Evolutionary conservation across 441 rosid genomes (phyloP).

Genomic region (Populus trichocarpa): DNA sequence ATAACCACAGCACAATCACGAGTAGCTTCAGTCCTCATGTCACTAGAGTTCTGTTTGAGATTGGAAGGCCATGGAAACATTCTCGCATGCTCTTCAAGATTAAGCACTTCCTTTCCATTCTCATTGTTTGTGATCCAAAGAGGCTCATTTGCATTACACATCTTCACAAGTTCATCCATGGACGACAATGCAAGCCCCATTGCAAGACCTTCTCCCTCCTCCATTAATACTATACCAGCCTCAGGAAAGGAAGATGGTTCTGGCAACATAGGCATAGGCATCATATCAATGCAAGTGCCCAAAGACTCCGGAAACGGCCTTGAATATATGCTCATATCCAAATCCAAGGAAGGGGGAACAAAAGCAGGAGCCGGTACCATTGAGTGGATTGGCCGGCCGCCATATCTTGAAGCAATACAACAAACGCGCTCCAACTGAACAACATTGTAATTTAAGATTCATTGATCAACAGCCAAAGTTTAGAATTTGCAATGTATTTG

Average conservation of each 20-base stretch:
- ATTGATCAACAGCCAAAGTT: neutral
- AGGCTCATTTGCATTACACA: conserved; percentile 57
- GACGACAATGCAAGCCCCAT: conserved; percentile 75
- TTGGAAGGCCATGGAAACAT: conserved; percentile 65
- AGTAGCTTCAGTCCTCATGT: conserved; percentile 62
- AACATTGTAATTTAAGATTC: neutral
- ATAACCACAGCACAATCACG: conserved; percentile 67
- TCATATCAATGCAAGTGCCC: conserved; percentile 38
- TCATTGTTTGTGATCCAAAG: conserved; percentile 57
- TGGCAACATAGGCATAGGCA: conserved; percentile 50
- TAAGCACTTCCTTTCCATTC: conserved; percentile 41
- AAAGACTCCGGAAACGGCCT: conserved; percentile 47
- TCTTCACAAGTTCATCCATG: conserved; percentile 57
- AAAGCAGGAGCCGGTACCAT: conserved; percentile 39
- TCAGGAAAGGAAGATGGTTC: conserved; percentile 38
- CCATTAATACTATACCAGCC: conserved; percentile 42
- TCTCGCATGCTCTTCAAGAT: conserved; percentile 55
- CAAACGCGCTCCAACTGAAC: conserved; percentile 73
- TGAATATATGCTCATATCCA: conserved; percentile 70
- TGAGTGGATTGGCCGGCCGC: conserved; percentile 47
- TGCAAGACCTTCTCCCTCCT: conserved; percentile 66
- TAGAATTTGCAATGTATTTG: neutral
- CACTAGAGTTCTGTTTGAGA: conserved; percentile 33
- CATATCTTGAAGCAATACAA: conserved; percentile 50
- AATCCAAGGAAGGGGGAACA: conserved; percentile 52